A percentile compares a stretch with the other conserved stretches of the same genome.
Evolutionary conservation across 1,284 basidiomycete species (phyloP).

Genomic region (Pascua guehoae): DNA sequence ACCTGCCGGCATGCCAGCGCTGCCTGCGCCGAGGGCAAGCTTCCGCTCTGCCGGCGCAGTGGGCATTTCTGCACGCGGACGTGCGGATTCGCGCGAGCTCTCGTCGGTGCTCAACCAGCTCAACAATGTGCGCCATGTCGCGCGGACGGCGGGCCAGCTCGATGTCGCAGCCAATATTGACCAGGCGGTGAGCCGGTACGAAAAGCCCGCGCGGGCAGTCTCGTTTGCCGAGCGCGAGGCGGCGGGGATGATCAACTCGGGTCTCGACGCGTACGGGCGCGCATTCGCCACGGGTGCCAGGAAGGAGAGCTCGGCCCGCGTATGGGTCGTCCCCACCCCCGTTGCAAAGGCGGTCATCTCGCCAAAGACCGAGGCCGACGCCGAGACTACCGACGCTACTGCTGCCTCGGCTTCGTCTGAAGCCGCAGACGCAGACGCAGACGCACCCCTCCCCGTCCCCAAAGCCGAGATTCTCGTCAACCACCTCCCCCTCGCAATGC

Average conservation of each 20-base stretch:
- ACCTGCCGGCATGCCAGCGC: conserved; percentile 62
- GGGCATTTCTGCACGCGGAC: conserved; percentile 64
- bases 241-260: conserved; percentile 30
- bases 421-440: conserved; percentile 3
- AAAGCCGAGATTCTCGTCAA: conserved; percentile 72
- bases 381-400: neutral
- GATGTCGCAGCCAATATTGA: conserved; percentile 59
- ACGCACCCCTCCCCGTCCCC: conserved; percentile 39
- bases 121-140: conserved; percentile 66
- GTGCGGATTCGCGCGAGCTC: conserved; percentile 68
- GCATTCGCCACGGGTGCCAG: conserved; percentile 78
- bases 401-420: conserved; percentile 2
- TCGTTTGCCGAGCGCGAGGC: neutral
- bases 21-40: conserved; percentile 57
- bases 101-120: conserved; percentile 66
- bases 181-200: conserved; percentile 62
- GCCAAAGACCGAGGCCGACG: conserved; percentile 1
- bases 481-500: conserved; percentile 68
- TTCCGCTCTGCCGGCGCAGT: conserved; percentile 69
- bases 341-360: conserved; percentile 13
- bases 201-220: conserved; percentile 47
- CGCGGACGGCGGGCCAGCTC: conserved; percentile 60
- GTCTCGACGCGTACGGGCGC: conserved; percentile 69
- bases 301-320: conserved; percentile 80
- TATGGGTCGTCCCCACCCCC: conserved; percentile 86